phyloP scores from a whole-genome alignment of 495 filamentous ascomycete species.

The Parathielavia appendiculata region DNA sequence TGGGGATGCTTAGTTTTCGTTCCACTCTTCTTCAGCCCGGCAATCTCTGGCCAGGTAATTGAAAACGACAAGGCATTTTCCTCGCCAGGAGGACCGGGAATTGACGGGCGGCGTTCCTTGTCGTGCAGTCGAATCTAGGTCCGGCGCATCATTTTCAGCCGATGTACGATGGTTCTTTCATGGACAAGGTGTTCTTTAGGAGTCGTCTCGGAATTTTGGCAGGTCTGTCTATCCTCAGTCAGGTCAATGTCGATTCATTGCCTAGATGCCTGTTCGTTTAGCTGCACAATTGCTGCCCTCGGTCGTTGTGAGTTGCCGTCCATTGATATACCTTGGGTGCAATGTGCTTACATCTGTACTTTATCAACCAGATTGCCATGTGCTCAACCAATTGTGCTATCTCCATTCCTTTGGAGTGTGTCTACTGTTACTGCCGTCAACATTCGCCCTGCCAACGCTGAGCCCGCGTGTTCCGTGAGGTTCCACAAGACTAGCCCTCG shows the following conservation, averaged over 20 bases:
- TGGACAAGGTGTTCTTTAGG: background rate
- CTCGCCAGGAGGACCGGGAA: background rate
- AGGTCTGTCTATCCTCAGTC: background rate
- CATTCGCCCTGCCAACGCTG: background rate
- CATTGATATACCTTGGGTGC: background rate
- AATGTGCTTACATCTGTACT: background rate
- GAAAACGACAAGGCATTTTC: background rate
- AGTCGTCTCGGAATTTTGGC: background rate
- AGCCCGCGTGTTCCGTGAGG: background rate
- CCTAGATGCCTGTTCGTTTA: no score
- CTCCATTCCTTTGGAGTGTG: background rate
- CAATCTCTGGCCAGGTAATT: no score
- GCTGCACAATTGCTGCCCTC: background rate
- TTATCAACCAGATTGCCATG: background rate
- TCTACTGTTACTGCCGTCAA: background rate
- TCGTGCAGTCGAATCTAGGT: background rate
- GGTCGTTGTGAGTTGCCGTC: no score
- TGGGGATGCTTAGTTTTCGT: conserved; percentile 9
- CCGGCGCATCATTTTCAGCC: background rate
- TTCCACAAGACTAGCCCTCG: background rate
- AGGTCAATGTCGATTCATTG: background rate
- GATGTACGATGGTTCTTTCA: conserved; percentile 1
- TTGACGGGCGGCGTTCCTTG: background rate
- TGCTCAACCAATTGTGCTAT: background rate
- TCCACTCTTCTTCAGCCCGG: background rate